Evolutionary conservation across 2,329 filamentous ascomycete genomes (phyloP), one percentile per base, ranked within the genome.

Genomic region (Chrysoporthe austroafricana): DNA sequence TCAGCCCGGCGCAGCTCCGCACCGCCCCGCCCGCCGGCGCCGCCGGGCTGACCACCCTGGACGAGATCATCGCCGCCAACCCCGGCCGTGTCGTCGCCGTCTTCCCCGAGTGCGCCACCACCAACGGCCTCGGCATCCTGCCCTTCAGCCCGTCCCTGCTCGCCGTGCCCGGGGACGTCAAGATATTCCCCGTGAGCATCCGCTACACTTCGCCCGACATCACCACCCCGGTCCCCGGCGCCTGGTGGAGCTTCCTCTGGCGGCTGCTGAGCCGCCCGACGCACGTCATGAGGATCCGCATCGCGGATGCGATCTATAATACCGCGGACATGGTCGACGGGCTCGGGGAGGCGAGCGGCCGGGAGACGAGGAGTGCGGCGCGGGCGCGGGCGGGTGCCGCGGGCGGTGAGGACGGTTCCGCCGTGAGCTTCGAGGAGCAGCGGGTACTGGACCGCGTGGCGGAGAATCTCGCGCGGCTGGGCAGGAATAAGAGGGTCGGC

Each of bases 71-170:
- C 13, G 79, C 83, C 43, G 82, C 86, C 67, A 87, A 96, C 76
- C 93, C 93, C 0, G 84, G 87, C 67, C 89, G 93, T 58, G 87
- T 93, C 68, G 87, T 98, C 70, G 93, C 90, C 70, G 88, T 97
- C 1, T 97, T 98, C 77, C 95, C 96, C 14, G 96, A 99, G 80
- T 95, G 91, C 79, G 96, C 91, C 4, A 97, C 96, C 0, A 97
- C 93, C 57, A 99, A 99, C 76, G 95, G 95, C 70, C 90, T 92
- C 72, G 96, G 91, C 4, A 94, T 98, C 70, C 80, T 99, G 14
- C 92, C 93, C 1, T 88, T 97, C 66, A 93, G 91, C 69, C 93
- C 91, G 0, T 90, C 89, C 62, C 84, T 99, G 1, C 82, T 96
- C 2, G 86, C 88, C 18, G 87, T 88, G 0, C 88, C 90, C 0